Base-by-base conservation (phyloP, 2,329 filamentous ascomycete species). In the Epichloe sylvatica region DNA sequence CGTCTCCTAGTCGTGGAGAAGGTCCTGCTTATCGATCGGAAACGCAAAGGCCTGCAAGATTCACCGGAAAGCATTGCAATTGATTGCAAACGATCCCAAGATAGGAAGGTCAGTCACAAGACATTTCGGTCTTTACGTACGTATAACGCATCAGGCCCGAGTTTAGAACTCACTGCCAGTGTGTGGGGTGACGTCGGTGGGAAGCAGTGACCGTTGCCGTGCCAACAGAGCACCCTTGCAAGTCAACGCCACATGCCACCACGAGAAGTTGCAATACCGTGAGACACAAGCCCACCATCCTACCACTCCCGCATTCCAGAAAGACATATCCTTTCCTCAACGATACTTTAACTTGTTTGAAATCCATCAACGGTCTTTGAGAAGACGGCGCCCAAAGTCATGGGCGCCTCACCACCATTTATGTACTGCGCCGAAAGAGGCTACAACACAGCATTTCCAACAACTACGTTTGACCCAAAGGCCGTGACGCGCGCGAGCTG, bases 401-500 rank as follows among this genome's bases (percentile, higher is more conserved):
- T 59, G 65, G 64, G 59, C 46, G 54, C 56, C 50, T 52, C 63
- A 38, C 67, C 65, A 66, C 86, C 86, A 49, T 92, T 83, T 70
- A 75, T 91, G 66, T 92, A 92, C 68, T 76, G 81, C 53, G 59
- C 67, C 59, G 71, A 63, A 66, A 75, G 54, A 63, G 67, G 57
- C 59, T 62, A 72, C 58, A 73, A 79, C 61, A 68, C 72, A 45
- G 74, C 75, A 57, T 75, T 75, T 54, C 75, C 69, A 62, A 69
- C 65, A 64, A 70, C 60, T 60, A 69, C 64, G n/a, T 94, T 94
- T 67, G 89, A 96, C 60, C 90, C 91, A 45, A 94, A 90, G 65
- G 84, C 86, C 52, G 77, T 89, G 45, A 90, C 88, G 21, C 77
- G 88, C 62, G 84, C 86, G 54, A 91, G 85, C 67, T 86, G 79